Conservation (phyloP, 2,329 filamentous ascomycete species). For the Sporothrix pallida region DNA sequence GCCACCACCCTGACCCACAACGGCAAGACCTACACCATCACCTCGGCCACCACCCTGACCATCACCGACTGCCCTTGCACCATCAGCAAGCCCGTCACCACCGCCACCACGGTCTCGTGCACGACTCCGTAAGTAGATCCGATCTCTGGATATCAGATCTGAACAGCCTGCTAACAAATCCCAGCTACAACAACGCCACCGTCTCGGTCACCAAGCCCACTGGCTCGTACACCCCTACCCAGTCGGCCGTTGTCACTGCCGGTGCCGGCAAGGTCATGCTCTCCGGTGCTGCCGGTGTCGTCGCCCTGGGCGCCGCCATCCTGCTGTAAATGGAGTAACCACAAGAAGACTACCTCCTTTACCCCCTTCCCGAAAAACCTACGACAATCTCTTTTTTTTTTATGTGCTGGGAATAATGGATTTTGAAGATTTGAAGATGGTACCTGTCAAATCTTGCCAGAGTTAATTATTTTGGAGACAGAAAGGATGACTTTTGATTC, state of each 20-base stretch:
- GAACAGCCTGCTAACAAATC: constrained; percentile 34
- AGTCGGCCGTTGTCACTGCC: constrained; percentile 55
- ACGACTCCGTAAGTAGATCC: constrained; percentile 56
- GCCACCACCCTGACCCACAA: constrained; percentile 69
- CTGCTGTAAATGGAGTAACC: constrained; percentile 58
- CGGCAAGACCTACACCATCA: constrained; percentile 71
- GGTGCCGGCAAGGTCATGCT: constrained; percentile 64
- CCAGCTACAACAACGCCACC: constrained; percentile 50
- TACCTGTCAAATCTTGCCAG: not conserved
- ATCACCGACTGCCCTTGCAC: constrained; percentile 72
- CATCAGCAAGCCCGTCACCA: constrained; percentile 63
- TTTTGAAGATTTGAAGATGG: constrained; percentile 23
- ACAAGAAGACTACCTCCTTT: constrained; percentile 18
- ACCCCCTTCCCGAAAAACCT: not conserved
- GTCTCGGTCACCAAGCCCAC: constrained; percentile 46
- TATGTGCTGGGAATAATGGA: constrained; percentile 34
- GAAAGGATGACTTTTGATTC: constrained; percentile 15
- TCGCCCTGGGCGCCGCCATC: constrained; percentile 64
- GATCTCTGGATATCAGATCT: not conserved
- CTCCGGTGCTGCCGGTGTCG: constrained; percentile 65
- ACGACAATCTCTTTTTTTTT: constrained; percentile 23
- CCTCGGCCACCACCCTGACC: constrained; percentile 67
- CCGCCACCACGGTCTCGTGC: constrained; percentile 60
- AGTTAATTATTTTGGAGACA: not conserved
- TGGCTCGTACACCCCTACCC: constrained; percentile 49